Evolutionary conservation across 2,329 filamentous ascomycete genomes (phyloP).

Genomic region (Sclerotinia spermophila): DNA sequence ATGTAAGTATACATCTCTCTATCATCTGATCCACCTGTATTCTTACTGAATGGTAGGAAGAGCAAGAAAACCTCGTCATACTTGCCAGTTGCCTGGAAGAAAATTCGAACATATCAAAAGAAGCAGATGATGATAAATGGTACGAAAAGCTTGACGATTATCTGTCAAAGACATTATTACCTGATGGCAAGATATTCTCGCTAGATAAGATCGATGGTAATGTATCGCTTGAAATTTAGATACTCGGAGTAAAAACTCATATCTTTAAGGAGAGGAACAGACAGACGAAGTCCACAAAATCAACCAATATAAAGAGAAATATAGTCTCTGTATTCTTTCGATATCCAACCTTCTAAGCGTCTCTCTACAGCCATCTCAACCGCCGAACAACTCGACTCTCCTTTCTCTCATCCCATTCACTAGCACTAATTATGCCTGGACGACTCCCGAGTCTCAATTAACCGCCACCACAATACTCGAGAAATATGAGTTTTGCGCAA

Average conservation of each 20-base stretch:
- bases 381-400: conserved; percentile 25
- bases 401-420: conserved; percentile 39
- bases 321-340: conserved; percentile 22
- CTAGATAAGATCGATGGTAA: conserved; percentile 31
- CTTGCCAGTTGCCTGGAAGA: conserved; percentile 28
- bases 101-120: conserved; percentile 16
- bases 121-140: conserved; percentile 20
- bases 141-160: conserved; percentile 25
- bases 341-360: conserved; percentile 17
- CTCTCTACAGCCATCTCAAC: background rate
- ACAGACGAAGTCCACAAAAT: background rate
- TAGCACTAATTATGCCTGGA: conserved; percentile 40
- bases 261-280: background rate
- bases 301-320: conserved; percentile 23
- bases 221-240: background rate
- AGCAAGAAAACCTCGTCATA: conserved; percentile 29
- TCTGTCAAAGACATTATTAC: conserved; percentile 30
- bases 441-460: conserved; percentile 36
- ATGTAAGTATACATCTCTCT: conserved; percentile 13
- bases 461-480: conserved; percentile 38
- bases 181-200: conserved; percentile 25
- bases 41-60: conserved; percentile 20
- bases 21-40: rapidly evolving
- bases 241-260: background rate
- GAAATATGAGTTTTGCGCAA: conserved; percentile 24